Evolutionary conservation across 2,329 filamentous ascomycete genomes (phyloP), one percentile per base, ranked within the genome.

Genomic region (Uncinocarpus reesii): DNA sequence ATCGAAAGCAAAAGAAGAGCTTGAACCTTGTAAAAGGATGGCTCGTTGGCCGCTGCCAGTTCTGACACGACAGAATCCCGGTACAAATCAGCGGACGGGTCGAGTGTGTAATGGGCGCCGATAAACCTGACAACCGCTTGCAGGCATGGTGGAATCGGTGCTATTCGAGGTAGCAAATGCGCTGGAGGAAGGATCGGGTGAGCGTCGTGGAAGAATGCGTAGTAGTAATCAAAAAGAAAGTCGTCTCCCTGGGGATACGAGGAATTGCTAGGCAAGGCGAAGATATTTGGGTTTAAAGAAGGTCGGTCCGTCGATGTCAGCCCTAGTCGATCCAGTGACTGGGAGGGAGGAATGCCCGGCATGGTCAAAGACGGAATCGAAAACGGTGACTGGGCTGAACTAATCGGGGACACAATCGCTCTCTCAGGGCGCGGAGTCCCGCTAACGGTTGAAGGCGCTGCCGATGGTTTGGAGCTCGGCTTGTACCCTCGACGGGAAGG

Each of bases 401-500:
- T 37, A 23, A 38, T 44, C 32, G 35, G 31, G 41, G 40, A 32
- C 29, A 18, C 45, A 47, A 35, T n/a, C 20, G 15, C 23, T 23
- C 35, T 32, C 43, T 34, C 37, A 24, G 43, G n/a, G 3, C 40
- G 37, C 16, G 41, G 34, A 18, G 34, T 44, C 6, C 29, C 35
- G 28, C 26, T 31, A 13, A 44, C 34, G 16, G 46, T 29, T 24
- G 60, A 56, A n/a, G 57, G 57, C 16, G 42, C 15, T 38, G 63
- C 60, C 45, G 68, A 66, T 53, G 66, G 71, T 59, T 73, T 75
- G n/a, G 76, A 71, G 1, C 77, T 77, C 11, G 82, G 81, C 64
- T 84, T 86, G 68, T 84, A 86, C 24, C 84, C 84, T 52, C 84
- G 77, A 36, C 84, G 79, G 32, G 83, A 87, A 37, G 82, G 79